These are phyloP conservation scores for Hanseniaspora pseudoguilliermondii DNA, from an alignment of 805 yeast genomes.

Conservation along the genomic window DNA sequence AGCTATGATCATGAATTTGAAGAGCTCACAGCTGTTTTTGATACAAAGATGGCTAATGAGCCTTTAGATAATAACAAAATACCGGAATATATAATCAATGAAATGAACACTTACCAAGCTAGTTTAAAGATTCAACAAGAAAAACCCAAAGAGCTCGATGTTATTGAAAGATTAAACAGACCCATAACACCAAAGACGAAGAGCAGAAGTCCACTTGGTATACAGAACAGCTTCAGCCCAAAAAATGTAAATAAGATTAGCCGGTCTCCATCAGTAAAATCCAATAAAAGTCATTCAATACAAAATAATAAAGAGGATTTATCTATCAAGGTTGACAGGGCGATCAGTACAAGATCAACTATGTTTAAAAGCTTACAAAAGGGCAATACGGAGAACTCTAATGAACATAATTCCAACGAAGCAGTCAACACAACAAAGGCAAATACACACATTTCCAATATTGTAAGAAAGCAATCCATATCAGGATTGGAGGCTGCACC, in stretches of 20 bases:
- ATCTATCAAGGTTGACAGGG: neutral
- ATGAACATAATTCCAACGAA: neutral
- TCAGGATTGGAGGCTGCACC: constrained; percentile 1
- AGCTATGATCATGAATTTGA: neutral
- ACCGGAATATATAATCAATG: constrained; percentile 1
- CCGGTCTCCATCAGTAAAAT: neutral
- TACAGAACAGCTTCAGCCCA: neutral
- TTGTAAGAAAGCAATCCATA: neutral
- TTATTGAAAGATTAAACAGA: neutral
- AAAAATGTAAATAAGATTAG: neutral
- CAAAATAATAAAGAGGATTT: neutral
- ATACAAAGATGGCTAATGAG: neutral
- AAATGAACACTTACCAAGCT: neutral
- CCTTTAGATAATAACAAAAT: neutral
- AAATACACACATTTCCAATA: neutral
- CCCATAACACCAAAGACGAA: neutral
- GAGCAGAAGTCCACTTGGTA: neutral
- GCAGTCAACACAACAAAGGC: neutral
- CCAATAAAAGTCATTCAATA: neutral
- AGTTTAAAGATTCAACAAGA: neutral
- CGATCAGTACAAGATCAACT: neutral
- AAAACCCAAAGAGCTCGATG: neutral
- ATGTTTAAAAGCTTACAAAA: neutral
- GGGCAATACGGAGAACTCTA: neutral
- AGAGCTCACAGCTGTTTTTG: neutral